Base-by-base conservation (phyloP, 352 stramenopile species). In the Globisporangium emineosum region DNA sequence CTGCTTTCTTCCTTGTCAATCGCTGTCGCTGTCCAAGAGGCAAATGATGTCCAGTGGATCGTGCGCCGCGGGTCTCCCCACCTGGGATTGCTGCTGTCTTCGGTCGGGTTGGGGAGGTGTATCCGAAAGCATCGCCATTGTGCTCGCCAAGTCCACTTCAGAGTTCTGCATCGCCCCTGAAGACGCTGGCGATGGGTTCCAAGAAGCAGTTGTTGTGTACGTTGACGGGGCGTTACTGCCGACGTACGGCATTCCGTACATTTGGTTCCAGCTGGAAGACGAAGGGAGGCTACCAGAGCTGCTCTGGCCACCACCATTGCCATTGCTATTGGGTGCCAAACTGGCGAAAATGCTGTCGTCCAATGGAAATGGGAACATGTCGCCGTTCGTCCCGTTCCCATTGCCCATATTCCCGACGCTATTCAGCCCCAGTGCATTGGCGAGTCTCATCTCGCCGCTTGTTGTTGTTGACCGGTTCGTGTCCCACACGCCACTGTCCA, bases 1-100 rank as follows among this genome's bases (percentile, higher is more conserved):
- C 3, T 30, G 8, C 1, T 1, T 37, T 10, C 19, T 32, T 86
- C 29, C 19, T 70, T 85, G 56, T 89, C 33, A 58, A 29, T 58
- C 83, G 65, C 83, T 92, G 65, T 92, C 83, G 54, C 82, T 93
- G 69, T 93, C 84, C 70, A 93, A 37, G 57, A 93, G 75, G 63
- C 73, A 88, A 62, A 93, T 93, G 33, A 93, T 85, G 58, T 91
- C 82, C 63, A 85, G 73, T 17, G 75, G 60, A 32, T 71, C 76
- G 21, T 69, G 52, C 10, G 67, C 61, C 69, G 56, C 27, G 66
- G 68, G 54, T 12, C 59, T 57, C 23, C 50, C 62, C 3, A 55
- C 10, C n/a, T 50, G 40, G 29, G 40, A 25, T 35, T 50, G n/a
- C 53, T 67, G 58, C 35, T 58, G 67, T 50, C 62, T 72, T 60